Percentiles rank a stretch among this genome's conserved stretches.
phyloP scores from a whole-genome alignment of 306 rosid species.

The Citrullus amarus region DNA sequence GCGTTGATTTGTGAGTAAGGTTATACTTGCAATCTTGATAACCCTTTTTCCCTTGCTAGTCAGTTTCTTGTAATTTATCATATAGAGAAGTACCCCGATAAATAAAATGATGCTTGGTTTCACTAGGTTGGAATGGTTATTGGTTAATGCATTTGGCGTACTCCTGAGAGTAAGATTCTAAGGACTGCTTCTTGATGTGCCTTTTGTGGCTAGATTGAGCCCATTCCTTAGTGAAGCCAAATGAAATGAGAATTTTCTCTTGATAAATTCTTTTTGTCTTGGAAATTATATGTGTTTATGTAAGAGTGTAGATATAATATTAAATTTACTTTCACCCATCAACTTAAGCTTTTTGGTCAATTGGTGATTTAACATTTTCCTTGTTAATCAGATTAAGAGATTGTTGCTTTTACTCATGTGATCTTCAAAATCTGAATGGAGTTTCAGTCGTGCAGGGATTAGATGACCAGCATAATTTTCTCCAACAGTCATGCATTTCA shows the following conservation, averaged over 20 bases:
- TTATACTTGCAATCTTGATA: not conserved
- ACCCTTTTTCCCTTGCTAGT: not conserved
- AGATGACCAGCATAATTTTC: slow-evolving; percentile 11
- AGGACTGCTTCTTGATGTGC: not conserved
- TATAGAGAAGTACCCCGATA: not conserved
- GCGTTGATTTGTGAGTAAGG: not conserved
- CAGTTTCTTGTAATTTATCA: not conserved
- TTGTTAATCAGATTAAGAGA: not conserved
- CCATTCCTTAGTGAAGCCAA: not conserved
- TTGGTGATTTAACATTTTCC: not conserved
- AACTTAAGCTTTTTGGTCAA: too few relatives aligned
- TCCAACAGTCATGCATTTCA: slow-evolving; percentile 16
- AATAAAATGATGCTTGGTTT: not conserved
- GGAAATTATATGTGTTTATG: not conserved
- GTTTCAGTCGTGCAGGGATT: slow-evolving; percentile 41
- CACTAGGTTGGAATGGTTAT: not conserved
- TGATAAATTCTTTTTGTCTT: not conserved
- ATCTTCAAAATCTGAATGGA: slow-evolving; percentile 21
- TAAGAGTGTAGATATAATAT: too few relatives aligned
- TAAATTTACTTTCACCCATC: too few relatives aligned
- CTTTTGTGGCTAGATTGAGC: not conserved
- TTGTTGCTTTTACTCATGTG: not conserved
- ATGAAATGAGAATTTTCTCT: not conserved
- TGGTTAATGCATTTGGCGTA: not conserved
- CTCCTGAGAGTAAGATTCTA: not conserved